These are phyloP conservation scores for Myrmaecium sp. DNA, from an alignment of 2,329 filamentous ascomycete species.

Conservation along the genomic window DNA sequence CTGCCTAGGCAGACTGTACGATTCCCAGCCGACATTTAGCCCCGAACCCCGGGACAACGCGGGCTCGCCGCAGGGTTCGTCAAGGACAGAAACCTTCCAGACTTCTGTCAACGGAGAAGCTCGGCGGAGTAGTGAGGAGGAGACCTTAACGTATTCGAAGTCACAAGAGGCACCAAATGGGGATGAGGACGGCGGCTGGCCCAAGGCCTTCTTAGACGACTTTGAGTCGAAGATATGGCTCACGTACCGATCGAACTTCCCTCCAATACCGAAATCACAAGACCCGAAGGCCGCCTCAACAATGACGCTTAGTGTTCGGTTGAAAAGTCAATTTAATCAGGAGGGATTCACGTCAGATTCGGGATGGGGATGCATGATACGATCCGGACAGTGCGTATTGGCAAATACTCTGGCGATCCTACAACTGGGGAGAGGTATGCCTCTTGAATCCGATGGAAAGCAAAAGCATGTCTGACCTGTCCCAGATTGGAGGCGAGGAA, in stretches of 20 bases:
- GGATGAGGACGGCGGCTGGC: slow-evolving; percentile 49
- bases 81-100: no score
- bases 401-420: slow-evolving; percentile 68
- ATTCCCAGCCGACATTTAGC: slow-evolving; percentile 17
- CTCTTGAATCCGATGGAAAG: not conserved
- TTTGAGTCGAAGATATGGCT: slow-evolving; percentile 92
- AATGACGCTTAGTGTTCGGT: slow-evolving; percentile 68
- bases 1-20: slow-evolving; percentile 56
- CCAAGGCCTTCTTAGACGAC: slow-evolving; percentile 69
- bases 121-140: not conserved
- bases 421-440: slow-evolving; percentile 58
- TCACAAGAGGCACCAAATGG: not conserved
- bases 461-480: not conserved
- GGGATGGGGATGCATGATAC: slow-evolving; percentile 98
- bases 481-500: slow-evolving; percentile 58
- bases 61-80: no score
- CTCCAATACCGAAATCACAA: slow-evolving; percentile 60
- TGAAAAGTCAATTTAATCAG: slow-evolving; percentile 68
- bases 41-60: no score
- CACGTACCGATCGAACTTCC: slow-evolving; percentile 83
- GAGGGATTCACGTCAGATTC: slow-evolving; percentile 81
- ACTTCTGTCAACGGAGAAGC: slow-evolving; percentile 12
- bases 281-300: slow-evolving; percentile 53
- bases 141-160: no score
- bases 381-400: slow-evolving; percentile 82